Conservation (phyloP, 139 green algal species). For the Closterium sp. region DNA sequence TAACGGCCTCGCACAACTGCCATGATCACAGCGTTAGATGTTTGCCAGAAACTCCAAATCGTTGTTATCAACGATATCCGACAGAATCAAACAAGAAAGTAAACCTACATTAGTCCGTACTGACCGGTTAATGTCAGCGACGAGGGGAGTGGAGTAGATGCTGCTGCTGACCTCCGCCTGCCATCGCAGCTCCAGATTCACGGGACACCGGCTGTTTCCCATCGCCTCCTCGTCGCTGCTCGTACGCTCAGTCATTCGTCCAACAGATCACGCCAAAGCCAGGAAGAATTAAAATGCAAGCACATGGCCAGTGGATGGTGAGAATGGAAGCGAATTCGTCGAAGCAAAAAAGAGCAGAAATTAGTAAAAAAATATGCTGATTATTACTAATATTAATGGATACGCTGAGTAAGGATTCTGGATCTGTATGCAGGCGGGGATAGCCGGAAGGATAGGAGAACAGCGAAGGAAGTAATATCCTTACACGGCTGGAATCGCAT, state of each 20-base stretch:
- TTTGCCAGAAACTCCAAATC: no score
- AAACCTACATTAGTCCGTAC: background rate
- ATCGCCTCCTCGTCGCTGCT: conserved; percentile 41
- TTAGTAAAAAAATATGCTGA: no score
- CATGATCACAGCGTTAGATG: no score
- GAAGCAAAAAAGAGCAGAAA: no score
- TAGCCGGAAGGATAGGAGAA: no score
- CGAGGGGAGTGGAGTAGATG: conserved; percentile 92
- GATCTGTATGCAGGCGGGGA: no score
- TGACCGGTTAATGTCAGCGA: conserved; percentile 76
- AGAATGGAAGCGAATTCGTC: background rate
- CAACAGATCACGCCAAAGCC: background rate
- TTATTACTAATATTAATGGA: no score
- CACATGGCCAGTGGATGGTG: background rate
- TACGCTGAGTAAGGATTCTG: background rate
- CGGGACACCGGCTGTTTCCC: conserved; percentile 49
- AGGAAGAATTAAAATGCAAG: no score
- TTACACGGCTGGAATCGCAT: conserved; percentile 18
- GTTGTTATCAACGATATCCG: no score
- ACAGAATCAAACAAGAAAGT: no score
- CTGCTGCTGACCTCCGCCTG: conserved; percentile 76
- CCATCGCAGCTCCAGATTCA: conserved; percentile 82
- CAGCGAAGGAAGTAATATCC: no score
- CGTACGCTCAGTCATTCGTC: conserved; percentile 1
- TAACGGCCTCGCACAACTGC: no score